phyloP scores from a whole-genome alignment of 257 asterid species.

The Buddleja alternifolia region DNA sequence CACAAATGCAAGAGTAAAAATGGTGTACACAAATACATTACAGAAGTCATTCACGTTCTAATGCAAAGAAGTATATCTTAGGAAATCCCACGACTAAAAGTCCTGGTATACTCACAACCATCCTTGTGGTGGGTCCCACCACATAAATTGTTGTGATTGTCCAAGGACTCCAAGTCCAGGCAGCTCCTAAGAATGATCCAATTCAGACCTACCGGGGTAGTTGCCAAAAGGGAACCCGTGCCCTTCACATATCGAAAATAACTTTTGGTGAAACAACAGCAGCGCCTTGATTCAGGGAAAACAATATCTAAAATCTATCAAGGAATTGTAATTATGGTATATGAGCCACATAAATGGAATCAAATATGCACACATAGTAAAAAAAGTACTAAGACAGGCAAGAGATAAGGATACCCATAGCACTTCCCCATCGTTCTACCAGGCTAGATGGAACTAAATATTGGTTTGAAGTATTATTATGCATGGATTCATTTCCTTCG shows the following conservation, averaged over 20 bases:
- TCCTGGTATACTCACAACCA: no score
- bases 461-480: constrained; percentile 36
- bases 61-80: background rate
- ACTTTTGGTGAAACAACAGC: constrained; percentile 96
- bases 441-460: constrained; percentile 72
- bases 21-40: background rate
- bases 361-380: constrained; percentile 22
- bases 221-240: constrained; percentile 91
- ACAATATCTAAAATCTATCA: constrained; percentile 70
- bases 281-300: constrained; percentile 85
- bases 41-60: constrained; percentile 7
- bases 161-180: no score
- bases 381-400: constrained; percentile 2
- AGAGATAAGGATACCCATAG: constrained; percentile 84
- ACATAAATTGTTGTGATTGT: no score
- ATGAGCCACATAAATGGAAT: constrained; percentile 22
- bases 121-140: no score
- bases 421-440: constrained; percentile 91
- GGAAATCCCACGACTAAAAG: no score
- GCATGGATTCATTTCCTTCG: constrained; percentile 36
- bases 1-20: background rate
- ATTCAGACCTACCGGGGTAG: constrained; percentile 52
- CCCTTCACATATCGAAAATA: constrained; percentile 93
- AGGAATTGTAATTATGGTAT: constrained; percentile 23
- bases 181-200: no score